phyloP scores from a whole-genome alignment of 2,329 filamentous ascomycete species.

The Botryotinia narcissicola region DNA sequence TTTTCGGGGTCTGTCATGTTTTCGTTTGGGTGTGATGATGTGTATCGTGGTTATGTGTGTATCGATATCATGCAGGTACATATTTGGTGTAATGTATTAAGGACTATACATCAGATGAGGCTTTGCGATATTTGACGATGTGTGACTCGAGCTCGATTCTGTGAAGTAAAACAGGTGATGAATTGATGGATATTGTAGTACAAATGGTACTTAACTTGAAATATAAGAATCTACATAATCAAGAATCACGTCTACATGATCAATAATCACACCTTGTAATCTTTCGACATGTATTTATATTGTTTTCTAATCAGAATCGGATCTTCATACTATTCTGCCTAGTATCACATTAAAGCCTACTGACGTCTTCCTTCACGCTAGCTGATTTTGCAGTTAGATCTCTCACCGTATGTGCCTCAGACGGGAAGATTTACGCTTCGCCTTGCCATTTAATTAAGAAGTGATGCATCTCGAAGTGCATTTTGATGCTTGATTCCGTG shows the following conservation, averaged over 20 bases:
- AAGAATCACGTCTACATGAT: not conserved
- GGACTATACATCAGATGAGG: not conserved
- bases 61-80: not conserved
- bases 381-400: not conserved
- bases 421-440: not conserved
- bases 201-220: not conserved
- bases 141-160: not conserved
- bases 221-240: not conserved
- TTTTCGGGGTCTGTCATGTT: not conserved
- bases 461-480: not conserved
- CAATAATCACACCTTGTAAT: not conserved
- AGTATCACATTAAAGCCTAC: not conserved
- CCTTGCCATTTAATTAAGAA: not conserved
- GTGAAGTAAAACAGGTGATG: not conserved
- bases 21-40: not conserved
- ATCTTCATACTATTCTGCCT: not conserved
- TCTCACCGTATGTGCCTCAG: not conserved
- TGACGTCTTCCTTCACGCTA: not conserved
- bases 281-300: not conserved
- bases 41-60: not conserved
- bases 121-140: not conserved
- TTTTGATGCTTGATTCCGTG: not conserved
- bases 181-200: not conserved
- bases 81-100: not conserved
- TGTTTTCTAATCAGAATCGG: not conserved